Evolutionary conservation across 1,284 basidiomycete species (phyloP).

Genomic region (Xerocomus minutiporus): DNA sequence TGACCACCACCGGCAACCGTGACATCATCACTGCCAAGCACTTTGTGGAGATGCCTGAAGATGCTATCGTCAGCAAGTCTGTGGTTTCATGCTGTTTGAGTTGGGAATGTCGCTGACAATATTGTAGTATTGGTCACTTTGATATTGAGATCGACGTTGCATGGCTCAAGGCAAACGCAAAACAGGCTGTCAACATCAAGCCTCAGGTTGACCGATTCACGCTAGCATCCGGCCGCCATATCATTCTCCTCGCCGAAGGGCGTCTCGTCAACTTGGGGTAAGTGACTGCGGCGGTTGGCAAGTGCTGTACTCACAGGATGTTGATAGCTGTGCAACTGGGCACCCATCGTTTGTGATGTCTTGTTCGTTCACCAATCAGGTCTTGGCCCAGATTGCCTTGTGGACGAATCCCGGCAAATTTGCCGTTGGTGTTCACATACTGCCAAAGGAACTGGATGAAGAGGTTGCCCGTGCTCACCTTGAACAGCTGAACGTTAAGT

Average conservation of each 20-base stretch:
- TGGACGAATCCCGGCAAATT: conserved; percentile 91
- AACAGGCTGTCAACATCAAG: conserved; percentile 87
- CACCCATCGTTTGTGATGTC: conserved; percentile 99
- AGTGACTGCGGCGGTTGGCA: conserved; percentile 27
- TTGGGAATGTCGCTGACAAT: conserved; percentile 29
- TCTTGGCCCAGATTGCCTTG: conserved; percentile 96
- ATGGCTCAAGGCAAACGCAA: conserved; percentile 95
- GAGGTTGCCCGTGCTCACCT: conserved; percentile 97
- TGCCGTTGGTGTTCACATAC: conserved; percentile 92
- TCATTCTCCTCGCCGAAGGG: conserved; percentile 97
- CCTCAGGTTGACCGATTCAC: conserved; percentile 99
- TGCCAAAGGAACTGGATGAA: conserved; percentile 98
- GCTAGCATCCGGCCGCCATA: conserved; percentile 85
- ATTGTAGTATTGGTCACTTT: conserved; percentile 94
- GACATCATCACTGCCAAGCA: conserved; percentile 96
- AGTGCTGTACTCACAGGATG: conserved; percentile 2
- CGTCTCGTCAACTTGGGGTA: conserved; percentile 98
- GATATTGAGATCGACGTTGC: conserved; percentile 99
- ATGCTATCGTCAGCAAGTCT: conserved; percentile 97
- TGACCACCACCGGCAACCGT: conserved; percentile 98
- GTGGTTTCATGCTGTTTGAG: conserved; percentile 27
- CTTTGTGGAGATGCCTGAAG: conserved; percentile 94
- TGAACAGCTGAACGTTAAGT: conserved; percentile 87
- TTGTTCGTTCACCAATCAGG: conserved; percentile 99
- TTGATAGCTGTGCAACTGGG: conserved; percentile 71